Base-by-base conservation (phyloP, 208 protist species). In the Leishmania guyanensis region DNA sequence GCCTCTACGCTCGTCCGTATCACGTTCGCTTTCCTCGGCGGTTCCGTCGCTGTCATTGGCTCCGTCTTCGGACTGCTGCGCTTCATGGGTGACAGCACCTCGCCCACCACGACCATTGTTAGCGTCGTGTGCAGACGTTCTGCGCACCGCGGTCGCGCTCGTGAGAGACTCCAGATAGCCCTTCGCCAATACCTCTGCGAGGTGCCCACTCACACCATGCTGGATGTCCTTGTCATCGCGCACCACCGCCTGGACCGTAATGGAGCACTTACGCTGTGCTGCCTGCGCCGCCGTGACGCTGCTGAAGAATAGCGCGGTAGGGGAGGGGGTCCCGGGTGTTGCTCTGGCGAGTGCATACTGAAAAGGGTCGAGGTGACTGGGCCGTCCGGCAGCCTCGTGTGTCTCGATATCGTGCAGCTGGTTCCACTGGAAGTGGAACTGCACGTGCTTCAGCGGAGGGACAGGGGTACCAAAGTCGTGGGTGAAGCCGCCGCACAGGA, bases 401-500 rank as follows among this genome's bases (percentile, higher is more conserved):
- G 87, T 86, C 60, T 94, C 92, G 29, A 88, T 81, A 60, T 95
- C 93, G 46, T 87, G 84, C 74, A 97, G 84, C 71, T 92, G 87
- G n/a, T 87, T 87, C 93, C 91, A 94, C 71, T 89, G 84, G 78
- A 96, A 92, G 77, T 79, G 85, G 62, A 94, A 93, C 43, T 70
- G 26, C 39, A 97, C 75, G 50, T 90, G 78, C 36, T 88, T 82
- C 29, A 95, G 66, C 43, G 93, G 93, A 36, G 84, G 83, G 17
- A 84, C 85, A 1, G 83, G 68, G 16, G 88, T 93, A 48, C 91
- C 91, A 81, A 97, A 93, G 58, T 84, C 60, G 85, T 93, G 91
- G 6, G 89, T 92, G 69, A 79, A 88, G 69, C 73, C 69, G 39
- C 87, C 89, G 51, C 82, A 88, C 54, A 86, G 83, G 10, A 84